Evolutionary conservation across 140 eudicot genomes (phyloP).

Genomic region (Stevia rebaudiana): DNA sequence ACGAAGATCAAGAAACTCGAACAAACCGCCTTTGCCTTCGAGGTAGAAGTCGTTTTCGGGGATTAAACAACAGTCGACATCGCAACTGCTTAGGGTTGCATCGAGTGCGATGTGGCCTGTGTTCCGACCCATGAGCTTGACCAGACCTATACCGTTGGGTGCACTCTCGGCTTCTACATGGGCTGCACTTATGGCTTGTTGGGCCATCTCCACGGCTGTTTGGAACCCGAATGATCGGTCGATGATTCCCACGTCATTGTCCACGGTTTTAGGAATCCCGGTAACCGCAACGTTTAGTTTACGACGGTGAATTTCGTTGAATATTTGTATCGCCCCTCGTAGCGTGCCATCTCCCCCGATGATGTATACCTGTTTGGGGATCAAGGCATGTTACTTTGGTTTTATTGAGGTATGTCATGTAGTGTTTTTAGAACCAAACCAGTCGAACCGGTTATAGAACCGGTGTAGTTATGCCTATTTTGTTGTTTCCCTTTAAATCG

Average conservation of each 20-base stretch:
- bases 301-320: conserved; percentile 47
- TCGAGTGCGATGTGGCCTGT: conserved; percentile 74
- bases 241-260: conserved; percentile 75
- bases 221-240: conserved; percentile 86
- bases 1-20: conserved; percentile 46
- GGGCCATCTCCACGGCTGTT: conserved; percentile 91
- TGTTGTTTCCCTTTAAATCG: no score
- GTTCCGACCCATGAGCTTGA: conserved; percentile 90
- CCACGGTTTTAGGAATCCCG: conserved; percentile 80
- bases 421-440: no score
- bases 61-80: conserved; percentile 78
- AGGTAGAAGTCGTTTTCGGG: conserved; percentile 71
- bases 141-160: conserved; percentile 69
- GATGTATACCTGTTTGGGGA: conserved; percentile 50
- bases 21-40: conserved; percentile 77
- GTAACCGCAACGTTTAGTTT: conserved; percentile 45
- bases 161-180: conserved; percentile 93
- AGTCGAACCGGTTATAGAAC: no score
- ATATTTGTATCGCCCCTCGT: conserved; percentile 75
- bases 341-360: conserved; percentile 87
- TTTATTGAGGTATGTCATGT: neutral
- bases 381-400: neutral
- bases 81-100: conserved; percentile 80
- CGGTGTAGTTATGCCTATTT: no score
- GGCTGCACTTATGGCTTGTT: conserved; percentile 70